Percentiles rank a stretch among this genome's conserved stretches.
Evolutionary conservation across 257 asterid species (phyloP).

Genomic region (Linaria vulgaris): DNA sequence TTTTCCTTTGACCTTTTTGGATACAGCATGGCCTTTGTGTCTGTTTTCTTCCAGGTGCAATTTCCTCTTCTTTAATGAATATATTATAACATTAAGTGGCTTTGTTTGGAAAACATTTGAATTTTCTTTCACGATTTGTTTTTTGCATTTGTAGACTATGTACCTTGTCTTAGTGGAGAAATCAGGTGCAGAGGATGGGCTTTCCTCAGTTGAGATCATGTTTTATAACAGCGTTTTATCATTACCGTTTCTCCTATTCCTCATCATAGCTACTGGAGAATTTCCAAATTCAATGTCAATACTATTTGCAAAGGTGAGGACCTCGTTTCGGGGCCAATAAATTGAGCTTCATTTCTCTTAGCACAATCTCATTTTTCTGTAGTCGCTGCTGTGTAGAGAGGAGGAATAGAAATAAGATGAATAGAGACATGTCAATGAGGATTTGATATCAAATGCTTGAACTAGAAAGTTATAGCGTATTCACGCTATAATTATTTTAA

Average conservation of each 20-base stretch:
- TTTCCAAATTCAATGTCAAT: slow-evolving; percentile 72
- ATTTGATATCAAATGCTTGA: too few species aligned
- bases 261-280: slow-evolving; percentile 87
- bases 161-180: slow-evolving; percentile 94
- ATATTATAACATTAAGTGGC: neutral
- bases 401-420: too few species aligned
- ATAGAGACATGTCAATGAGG: too few species aligned
- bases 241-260: slow-evolving; percentile 79
- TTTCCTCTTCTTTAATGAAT: slow-evolving; percentile 18
- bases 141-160: slow-evolving; percentile 76
- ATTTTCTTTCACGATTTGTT: slow-evolving; percentile 4
- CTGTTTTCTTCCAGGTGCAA: slow-evolving; percentile 94
- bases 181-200: slow-evolving; percentile 98
- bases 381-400: too few species aligned
- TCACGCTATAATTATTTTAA: too few species aligned
- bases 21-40: slow-evolving; percentile 81
- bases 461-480: too few species aligned
- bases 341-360: too few species aligned
- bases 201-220: slow-evolving; percentile 91
- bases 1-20: slow-evolving; percentile 93
- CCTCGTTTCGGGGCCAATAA: too few species aligned
- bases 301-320: slow-evolving; percentile 35
- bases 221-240: slow-evolving; percentile 83
- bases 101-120: neutral
- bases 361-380: too few species aligned